Base-by-base conservation (phyloP, 768 basidiomycete genomes). In the Chiua virens region DNA sequence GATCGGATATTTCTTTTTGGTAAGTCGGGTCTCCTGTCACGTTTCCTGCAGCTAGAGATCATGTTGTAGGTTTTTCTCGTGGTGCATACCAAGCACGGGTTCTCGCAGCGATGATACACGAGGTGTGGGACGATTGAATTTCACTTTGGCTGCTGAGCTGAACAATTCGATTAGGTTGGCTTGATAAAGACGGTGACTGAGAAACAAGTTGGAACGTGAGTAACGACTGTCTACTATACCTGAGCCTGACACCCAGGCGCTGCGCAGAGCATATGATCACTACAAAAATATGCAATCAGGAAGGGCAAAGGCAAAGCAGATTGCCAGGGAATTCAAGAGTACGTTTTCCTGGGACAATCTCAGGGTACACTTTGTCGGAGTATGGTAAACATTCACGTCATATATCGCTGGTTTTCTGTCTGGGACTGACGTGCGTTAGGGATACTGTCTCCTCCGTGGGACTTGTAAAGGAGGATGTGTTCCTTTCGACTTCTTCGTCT, bases 371-470 rank as follows among this genome's bases (percentile, higher is more conserved):
- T 82, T 82, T 41, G 66, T 82, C 22, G 81, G 81, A 1, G 75
- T 77, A 10, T 81, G 78, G 80, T 79, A 50, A 14, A 73, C 58
- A 18, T 5, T 8, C n/a, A n/a, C n/a, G 18, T 21, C 18, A n/a
- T 11, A 30, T 34, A 4, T 15, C 22, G n/a, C n/a, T 35, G 15
- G 21, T 3, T 8, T n/a, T 8, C 25, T 20, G 21, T 5, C 32
- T 1, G 2, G 36, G 13, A 53, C 18, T 61, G 23, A 42, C 17
- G 0, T 48, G 2, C 4, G 14, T 25, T 44, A 86, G 84, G 82
- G 85, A 87, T 56, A 86, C 83, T 2, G 83, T 87, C 6, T 77
- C 79, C 20, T 85, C 83, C 0, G 82, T 86, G 15, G 83, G 83
- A 11, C 41, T 81, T 35, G 68, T 83, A 45, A 75, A 55, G 50